Conservation (phyloP, 176 grass and related monocot genomes). For the Eremochloa ophiuroides region DNA sequence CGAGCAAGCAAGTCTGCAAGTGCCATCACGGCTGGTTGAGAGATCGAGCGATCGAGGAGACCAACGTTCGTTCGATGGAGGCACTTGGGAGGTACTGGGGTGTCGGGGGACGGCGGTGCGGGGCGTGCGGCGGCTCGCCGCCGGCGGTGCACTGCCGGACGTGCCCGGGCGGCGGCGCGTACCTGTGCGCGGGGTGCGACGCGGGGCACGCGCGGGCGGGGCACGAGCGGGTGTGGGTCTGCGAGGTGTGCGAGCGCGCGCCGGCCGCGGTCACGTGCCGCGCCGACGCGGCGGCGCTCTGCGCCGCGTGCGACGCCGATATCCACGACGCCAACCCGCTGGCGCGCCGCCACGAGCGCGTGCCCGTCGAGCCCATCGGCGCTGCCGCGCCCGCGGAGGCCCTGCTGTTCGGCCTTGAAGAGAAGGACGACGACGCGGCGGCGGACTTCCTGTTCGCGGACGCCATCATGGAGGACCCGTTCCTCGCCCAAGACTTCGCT, state of each 20-base stretch:
- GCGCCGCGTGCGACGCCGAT: constrained; percentile 42
- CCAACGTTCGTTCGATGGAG: not conserved
- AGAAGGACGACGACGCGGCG: not conserved
- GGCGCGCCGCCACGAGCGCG: constrained; percentile 72
- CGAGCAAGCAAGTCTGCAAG: not conserved
- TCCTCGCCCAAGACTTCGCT: constrained; percentile 42
- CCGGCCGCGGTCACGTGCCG: constrained; percentile 75
- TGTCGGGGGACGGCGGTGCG: constrained; percentile 25
- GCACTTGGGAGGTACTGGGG: constrained; percentile 36
- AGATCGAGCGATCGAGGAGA: not conserved
- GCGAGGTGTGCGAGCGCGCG: constrained; percentile 87
- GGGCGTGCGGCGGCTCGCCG: constrained; percentile 21
- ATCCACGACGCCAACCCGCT: constrained; percentile 69
- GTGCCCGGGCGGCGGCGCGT: constrained; percentile 7
- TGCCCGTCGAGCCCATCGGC: constrained; percentile 51
- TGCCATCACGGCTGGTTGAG: not conserved
- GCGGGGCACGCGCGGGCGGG: constrained; percentile 30
- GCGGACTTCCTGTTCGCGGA: constrained; percentile 50
- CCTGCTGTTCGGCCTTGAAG: constrained; percentile 4
- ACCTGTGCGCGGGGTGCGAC: constrained; percentile 34
- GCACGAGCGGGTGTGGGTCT: constrained; percentile 55
- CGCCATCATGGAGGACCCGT: constrained; percentile 51
- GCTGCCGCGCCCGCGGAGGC: not conserved
- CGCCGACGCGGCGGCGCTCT: constrained; percentile 71
- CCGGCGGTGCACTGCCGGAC: constrained; percentile 36